Evolutionary conservation across 768 basidiomycete genomes (phyloP).

Genomic region (Solioccasus polychromus): DNA sequence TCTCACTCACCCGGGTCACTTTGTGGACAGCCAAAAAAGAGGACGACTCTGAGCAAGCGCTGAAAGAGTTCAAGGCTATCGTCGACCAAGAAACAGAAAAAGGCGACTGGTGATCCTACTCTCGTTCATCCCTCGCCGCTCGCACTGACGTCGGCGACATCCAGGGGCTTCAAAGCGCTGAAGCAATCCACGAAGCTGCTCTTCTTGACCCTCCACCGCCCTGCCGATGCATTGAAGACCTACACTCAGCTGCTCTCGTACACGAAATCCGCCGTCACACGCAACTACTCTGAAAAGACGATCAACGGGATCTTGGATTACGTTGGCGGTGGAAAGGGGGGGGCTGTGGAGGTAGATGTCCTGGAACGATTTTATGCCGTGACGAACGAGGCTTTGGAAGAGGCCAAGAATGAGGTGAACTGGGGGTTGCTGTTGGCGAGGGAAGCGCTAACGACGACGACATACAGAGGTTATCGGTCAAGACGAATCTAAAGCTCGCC

Average conservation of each 20-base stretch:
- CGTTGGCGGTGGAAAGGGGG: conserved; percentile 86
- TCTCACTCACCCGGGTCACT: neutral
- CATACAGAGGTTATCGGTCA: conserved; percentile 80
- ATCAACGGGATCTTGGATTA: conserved; percentile 99
- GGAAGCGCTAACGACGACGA: conserved; percentile 1
- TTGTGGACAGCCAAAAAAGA: conserved; percentile 76
- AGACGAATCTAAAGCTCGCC: conserved; percentile 95
- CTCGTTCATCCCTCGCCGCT: neutral
- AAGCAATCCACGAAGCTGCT: conserved; percentile 97
- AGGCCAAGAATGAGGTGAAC: conserved; percentile 92
- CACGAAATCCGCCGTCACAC: conserved; percentile 92
- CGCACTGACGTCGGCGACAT: conserved; percentile 1
- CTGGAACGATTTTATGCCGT: conserved; percentile 95
- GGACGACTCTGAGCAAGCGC: conserved; percentile 86
- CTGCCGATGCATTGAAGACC: conserved; percentile 79
- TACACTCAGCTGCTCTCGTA: conserved; percentile 88
- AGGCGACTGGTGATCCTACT: conserved; percentile 76
- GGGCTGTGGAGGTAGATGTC: conserved; percentile 75
- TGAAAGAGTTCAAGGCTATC: conserved; percentile 86
- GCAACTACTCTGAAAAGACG: conserved; percentile 96
- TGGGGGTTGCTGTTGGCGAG: neutral
- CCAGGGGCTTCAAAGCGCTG: conserved; percentile 97
- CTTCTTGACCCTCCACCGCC: conserved; percentile 74
- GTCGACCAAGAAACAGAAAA: conserved; percentile 90
- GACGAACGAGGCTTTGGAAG: conserved; percentile 84